Conservation (phyloP, 164 flowering plant genomes). For the Magnolia officinalis region DNA sequence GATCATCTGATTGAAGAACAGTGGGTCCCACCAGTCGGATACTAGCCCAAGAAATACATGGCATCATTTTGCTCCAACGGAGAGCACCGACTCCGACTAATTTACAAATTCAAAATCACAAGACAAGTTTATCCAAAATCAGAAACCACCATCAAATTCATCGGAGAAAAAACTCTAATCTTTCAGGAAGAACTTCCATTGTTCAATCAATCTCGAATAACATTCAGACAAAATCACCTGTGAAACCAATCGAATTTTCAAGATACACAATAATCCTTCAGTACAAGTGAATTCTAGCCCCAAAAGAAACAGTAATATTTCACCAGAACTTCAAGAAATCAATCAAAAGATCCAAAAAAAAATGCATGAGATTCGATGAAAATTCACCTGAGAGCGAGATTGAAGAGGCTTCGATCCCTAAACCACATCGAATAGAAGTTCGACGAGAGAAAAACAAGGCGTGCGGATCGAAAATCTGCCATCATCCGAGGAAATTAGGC, state of each 20-base stretch:
- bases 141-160: background rate
- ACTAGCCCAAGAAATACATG: background rate
- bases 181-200: background rate
- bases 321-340: too few relatives aligned
- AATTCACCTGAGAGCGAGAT: constrained; percentile 17
- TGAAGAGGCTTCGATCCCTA: constrained; percentile 14
- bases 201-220: background rate
- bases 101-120: background rate
- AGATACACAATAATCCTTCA: too few relatives aligned
- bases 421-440: constrained; percentile 1
- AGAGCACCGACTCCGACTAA: background rate
- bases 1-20: too few relatives aligned
- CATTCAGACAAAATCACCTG: too few relatives aligned
- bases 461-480: background rate
- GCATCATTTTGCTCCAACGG: background rate
- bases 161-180: background rate
- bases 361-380: background rate
- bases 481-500: constrained; percentile 3
- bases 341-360: too few relatives aligned
- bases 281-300: too few relatives aligned
- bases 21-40: too few relatives aligned
- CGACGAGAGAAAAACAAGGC: background rate
- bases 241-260: too few relatives aligned
- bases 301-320: too few relatives aligned
- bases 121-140: background rate